A percentile compares a stretch with the other conserved stretches of the same genome.
Evolutionary conservation across 2,329 filamentous ascomycete genomes (phyloP).

Genomic region (Sclerotinia borealis): DNA sequence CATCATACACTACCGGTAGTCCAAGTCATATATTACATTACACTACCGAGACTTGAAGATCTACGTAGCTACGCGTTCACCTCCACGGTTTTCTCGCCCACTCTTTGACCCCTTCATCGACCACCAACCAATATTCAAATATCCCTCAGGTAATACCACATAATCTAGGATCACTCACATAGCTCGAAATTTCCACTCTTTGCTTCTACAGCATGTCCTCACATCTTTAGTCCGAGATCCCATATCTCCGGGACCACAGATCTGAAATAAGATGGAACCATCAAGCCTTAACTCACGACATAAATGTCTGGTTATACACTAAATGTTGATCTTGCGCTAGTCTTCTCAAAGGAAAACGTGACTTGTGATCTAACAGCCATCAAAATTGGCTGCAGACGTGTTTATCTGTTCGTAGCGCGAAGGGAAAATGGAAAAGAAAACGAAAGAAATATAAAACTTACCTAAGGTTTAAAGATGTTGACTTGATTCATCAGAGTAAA

Average conservation of each 20-base stretch:
- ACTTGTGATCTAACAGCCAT: conserved; percentile 48
- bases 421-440: background rate
- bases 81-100: background rate
- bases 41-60: background rate
- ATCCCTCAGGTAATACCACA: conserved; percentile 4
- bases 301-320: conserved; percentile 20
- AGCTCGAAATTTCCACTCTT: background rate
- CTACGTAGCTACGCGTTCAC: background rate
- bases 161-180: background rate
- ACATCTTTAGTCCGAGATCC: conserved; percentile 51
- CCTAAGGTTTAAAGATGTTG: background rate
- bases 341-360: conserved; percentile 24
- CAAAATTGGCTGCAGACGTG: conserved; percentile 41
- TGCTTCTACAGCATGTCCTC: conserved; percentile 38
- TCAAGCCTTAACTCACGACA: conserved; percentile 23
- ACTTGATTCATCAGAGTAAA: background rate
- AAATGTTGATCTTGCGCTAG: conserved; percentile 44
- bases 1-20: background rate
- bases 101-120: background rate
- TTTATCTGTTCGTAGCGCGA: conserved; percentile 48
- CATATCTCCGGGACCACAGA: conserved; percentile 44
- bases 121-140: background rate
- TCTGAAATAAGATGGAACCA: conserved; percentile 44
- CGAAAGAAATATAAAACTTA: background rate
- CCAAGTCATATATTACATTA: background rate